Base-by-base conservation (phyloP, 2,329 filamentous ascomycete species). In the Talaromyces atroroseus region DNA sequence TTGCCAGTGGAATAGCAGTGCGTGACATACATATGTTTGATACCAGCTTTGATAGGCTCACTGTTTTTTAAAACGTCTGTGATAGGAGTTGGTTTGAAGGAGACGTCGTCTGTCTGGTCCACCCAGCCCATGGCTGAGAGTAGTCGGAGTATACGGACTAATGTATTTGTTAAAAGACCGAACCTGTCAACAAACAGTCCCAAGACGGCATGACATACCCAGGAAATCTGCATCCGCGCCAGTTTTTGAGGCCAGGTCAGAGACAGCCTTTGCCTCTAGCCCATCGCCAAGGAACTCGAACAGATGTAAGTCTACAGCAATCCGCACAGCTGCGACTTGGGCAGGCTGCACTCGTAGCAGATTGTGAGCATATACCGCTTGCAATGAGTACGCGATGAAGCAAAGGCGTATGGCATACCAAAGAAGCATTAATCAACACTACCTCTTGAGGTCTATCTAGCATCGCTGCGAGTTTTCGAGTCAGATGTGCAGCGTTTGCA, bases 121-220 rank as follows among this genome's bases (percentile, higher is more conserved):
- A 54, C 50, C 56, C 56, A 58, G 16, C 50, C 50, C 20, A 58
- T 58, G 8, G 50, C 50, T 5, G 46, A 47, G 18, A 58, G 56
- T 16, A 58, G 51, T 16, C 56, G 45, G n/a, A 58, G 34, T 38
- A 58, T 58, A 23, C 51, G 56, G 18, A 54, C 50, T 58, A 20
- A 40, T 23, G 10, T 23, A 26, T 7, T 34, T 18, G 10, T 53
- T 12, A 53, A 8, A 29, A 29, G 8, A 8, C 42, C 49, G 42
- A 46, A 3, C n/a, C 20, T 4, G 5, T 20, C 14, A 26, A 44
- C n/a, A 44, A 12, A 45, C 26, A 36, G 23, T 16, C 1, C 8
- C 5, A 5, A 23, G 21, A 42, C 23, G 24, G 24, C 3, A 26
- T 26, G 24, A 52, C 34, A 6, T 23, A 58, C 56, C 50, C 38